Evolutionary conservation across 495 filamentous ascomycete species (phyloP).

Genomic region (Penicillium fimorum): DNA sequence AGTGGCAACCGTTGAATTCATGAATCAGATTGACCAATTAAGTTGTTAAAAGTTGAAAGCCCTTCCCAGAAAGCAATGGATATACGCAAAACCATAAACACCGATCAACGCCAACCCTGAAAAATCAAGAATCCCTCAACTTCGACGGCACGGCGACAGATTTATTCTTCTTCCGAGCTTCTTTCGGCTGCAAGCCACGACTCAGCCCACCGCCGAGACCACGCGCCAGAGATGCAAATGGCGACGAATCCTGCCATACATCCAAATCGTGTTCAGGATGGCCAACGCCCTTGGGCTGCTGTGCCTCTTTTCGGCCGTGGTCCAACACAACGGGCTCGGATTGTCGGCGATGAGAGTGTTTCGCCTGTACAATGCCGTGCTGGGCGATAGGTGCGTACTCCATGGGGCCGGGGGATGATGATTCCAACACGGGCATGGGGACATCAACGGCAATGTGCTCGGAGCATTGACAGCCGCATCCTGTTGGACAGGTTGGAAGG

Average conservation of each 20-base stretch:
- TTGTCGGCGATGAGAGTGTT: slow-evolving; percentile 24
- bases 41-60: background rate
- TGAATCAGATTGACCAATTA: background rate
- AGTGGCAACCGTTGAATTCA: background rate
- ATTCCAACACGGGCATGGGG: slow-evolving; percentile 24
- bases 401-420: slow-evolving; percentile 16
- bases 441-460: slow-evolving; percentile 39
- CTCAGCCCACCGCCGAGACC: slow-evolving; percentile 47
- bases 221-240: slow-evolving; percentile 47
- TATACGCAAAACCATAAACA: background rate
- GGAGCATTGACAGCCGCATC: slow-evolving; percentile 52
- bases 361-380: slow-evolving; percentile 17
- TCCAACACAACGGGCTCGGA: slow-evolving; percentile 20
- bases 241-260: slow-evolving; percentile 41
- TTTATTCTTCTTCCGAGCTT: slow-evolving; percentile 32
- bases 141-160: slow-evolving; percentile 17
- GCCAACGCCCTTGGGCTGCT: slow-evolving; percentile 17
- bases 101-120: background rate
- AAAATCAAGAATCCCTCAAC: slow-evolving; percentile 9
- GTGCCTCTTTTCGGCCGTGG: slow-evolving; percentile 13
- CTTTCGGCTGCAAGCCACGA: slow-evolving; percentile 36
- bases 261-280: slow-evolving; percentile 39
- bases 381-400: slow-evolving; percentile 1
- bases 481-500: slow-evolving; percentile 41
- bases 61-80: background rate